A percentile compares a stretch with the other conserved stretches of the same genome.
Evolutionary conservation across 208 protist species (phyloP).

Genomic region (Trypanosoma congolense): DNA sequence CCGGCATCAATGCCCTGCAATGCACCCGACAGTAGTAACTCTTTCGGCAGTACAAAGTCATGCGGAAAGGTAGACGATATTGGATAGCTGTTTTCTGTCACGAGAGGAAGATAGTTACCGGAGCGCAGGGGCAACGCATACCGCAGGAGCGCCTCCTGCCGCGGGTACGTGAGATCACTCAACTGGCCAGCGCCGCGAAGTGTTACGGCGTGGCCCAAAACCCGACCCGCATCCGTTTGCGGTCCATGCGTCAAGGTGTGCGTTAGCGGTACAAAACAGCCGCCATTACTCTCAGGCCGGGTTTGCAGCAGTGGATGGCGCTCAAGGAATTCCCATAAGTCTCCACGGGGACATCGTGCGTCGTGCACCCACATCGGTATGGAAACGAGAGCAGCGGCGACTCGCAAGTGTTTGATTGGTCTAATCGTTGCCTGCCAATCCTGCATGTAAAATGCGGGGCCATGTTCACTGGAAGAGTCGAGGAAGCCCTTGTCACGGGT

Average conservation of each 20-base stretch:
- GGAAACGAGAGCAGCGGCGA: constrained; percentile 49
- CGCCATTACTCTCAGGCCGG: neutral
- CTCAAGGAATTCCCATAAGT: constrained; percentile 64
- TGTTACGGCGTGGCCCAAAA: constrained; percentile 66
- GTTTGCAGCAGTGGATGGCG: constrained; percentile 38
- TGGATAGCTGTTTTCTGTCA: constrained; percentile 57
- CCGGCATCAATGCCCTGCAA: constrained; percentile 42
- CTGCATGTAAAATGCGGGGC: constrained; percentile 59
- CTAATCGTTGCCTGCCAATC: constrained; percentile 67
- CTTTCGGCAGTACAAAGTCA: constrained; percentile 36
- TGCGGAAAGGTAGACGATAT: constrained; percentile 65
- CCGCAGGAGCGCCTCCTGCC: constrained; percentile 71
- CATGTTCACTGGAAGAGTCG: neutral
- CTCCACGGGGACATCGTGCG: constrained; percentile 10
- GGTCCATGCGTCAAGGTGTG: constrained; percentile 39
- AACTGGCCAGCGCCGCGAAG: constrained; percentile 62
- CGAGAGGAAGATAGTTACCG: constrained; percentile 50
- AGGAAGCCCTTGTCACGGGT: constrained; percentile 41
- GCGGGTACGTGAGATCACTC: constrained; percentile 38
- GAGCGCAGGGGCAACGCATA: constrained; percentile 68
- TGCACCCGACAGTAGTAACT: constrained; percentile 13
- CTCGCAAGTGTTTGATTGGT: constrained; percentile 45
- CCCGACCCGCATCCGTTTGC: constrained; percentile 34
- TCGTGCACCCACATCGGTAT: constrained; percentile 47
- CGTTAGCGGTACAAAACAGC: constrained; percentile 50